Evolutionary conservation across 495 filamentous ascomycete species (phyloP).

Genomic region (Aspergillus saccharolyticus): DNA sequence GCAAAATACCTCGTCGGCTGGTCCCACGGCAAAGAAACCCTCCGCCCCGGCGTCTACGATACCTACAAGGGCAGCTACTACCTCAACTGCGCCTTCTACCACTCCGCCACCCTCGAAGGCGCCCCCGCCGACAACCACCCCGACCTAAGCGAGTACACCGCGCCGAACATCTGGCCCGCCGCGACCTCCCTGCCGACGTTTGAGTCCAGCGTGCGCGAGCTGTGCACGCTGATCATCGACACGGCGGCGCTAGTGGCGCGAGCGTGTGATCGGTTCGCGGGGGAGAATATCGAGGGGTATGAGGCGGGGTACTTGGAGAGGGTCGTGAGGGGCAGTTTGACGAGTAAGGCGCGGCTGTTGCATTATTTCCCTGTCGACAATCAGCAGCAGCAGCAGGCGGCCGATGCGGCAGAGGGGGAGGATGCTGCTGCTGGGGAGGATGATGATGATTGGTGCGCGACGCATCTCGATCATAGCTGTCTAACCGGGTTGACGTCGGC

Average conservation of each 20-base stretch:
- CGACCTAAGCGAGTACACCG: conserved; percentile 61
- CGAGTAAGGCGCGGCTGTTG: conserved; percentile 85
- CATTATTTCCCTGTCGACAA: conserved; percentile 85
- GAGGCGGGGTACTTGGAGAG: conserved; percentile 72
- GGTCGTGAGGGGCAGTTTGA: conserved; percentile 77
- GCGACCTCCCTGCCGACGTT: conserved; percentile 66
- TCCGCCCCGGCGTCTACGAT: conserved; percentile 83
- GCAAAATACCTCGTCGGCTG: conserved; percentile 61
- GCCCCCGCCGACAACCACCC: conserved; percentile 55
- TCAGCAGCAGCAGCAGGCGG: neutral
- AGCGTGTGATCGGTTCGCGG: conserved; percentile 83
- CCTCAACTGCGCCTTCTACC: conserved; percentile 91
- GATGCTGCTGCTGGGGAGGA: conserved; percentile 34
- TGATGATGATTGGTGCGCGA: conserved; percentile 94
- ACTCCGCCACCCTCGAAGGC: conserved; percentile 56
- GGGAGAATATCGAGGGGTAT: conserved; percentile 70
- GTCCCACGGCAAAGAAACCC: conserved; percentile 91
- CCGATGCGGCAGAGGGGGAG: conserved; percentile 3
- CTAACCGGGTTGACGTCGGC: conserved; percentile 89
- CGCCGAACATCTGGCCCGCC: conserved; percentile 80
- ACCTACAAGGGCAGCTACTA: conserved; percentile 96
- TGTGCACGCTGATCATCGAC: conserved; percentile 84
- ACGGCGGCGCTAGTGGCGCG: conserved; percentile 78
- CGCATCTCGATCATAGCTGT: conserved; percentile 90
- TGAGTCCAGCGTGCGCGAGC: conserved; percentile 60